These are phyloP conservation scores for Zymoseptoria passerinii DNA, from an alignment of 2,329 filamentous ascomycete species.

Conservation along the genomic window DNA sequence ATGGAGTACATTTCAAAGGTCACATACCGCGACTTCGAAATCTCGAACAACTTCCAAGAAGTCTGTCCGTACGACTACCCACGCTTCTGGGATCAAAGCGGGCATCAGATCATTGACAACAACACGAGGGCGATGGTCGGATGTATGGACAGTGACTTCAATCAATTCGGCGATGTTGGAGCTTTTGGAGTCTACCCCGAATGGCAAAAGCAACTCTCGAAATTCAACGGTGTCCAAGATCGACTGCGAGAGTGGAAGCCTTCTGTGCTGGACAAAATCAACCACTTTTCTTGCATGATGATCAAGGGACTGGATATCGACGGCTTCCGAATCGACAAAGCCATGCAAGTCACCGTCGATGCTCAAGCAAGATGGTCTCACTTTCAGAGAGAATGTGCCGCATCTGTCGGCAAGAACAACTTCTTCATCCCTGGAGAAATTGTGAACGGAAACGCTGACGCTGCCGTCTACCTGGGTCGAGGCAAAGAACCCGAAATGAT, in stretches of 20 bases:
- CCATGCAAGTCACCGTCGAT: constrained; percentile 55
- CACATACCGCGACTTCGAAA: constrained; percentile 51
- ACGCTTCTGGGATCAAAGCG: constrained; percentile 53
- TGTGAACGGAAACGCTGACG: constrained; percentile 53
- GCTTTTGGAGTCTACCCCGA: constrained; percentile 56
- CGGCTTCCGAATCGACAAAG: constrained; percentile 60
- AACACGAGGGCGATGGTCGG: constrained; percentile 43
- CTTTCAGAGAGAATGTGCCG: constrained; percentile 50
- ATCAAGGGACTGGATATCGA: constrained; percentile 58
- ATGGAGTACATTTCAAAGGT: constrained; percentile 49
- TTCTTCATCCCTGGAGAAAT: constrained; percentile 59
- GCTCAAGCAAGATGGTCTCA: constrained; percentile 51
- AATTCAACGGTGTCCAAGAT: constrained; percentile 60
- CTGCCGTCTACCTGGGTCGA: constrained; percentile 54
- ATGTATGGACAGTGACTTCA: constrained; percentile 57
- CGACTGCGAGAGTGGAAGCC: constrained; percentile 57
- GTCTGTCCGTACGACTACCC: constrained; percentile 48
- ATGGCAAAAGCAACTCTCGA: constrained; percentile 56
- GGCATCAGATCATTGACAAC: constrained; percentile 41
- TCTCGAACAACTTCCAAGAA: constrained; percentile 46
- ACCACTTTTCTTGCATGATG: constrained; percentile 55
- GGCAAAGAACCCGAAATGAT: constrained; percentile 50
- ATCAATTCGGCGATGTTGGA: constrained; percentile 55
- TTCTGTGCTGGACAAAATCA: constrained; percentile 49
- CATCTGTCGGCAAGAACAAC: constrained; percentile 50